Base-by-base conservation (phyloP, 1,139 yeast genomes). In the Groenewaldozyma auringiensis region DNA sequence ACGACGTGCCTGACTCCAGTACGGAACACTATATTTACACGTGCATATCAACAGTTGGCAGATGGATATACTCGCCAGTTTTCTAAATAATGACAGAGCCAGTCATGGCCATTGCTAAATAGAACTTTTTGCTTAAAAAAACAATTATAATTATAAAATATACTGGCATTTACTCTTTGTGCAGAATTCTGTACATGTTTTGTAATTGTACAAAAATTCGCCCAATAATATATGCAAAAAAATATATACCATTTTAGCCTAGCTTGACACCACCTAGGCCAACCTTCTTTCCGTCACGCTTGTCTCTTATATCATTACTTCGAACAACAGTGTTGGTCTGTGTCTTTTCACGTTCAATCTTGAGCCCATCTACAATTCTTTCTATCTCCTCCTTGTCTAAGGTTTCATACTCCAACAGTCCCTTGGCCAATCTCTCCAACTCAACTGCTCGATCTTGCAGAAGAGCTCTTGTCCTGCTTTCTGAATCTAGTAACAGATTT, bases 321-420 rank as follows among this genome's bases (percentile, higher is more conserved):
- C 83, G 84, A 42, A 89, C 83, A 21, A 89, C 83, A 4, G 88
- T 84, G 60, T 88, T 88, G 37, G 92, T 76, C 29, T 81, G 70
- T 13, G 75, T 76, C 64, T 79, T 83, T 41, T 77, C 75, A 65
- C 83, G 83, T 55, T 73, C 75, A 43, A 89, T 71, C 40, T 75
- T 63, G 60, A 84, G 88, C 31, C 98, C 98, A 50, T 72, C 73
- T 37, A 87, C 88, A 44, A 92, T 77, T 59, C 78, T 79, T 60
- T 84, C 94, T 74, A 92, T 92, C 64, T 94, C 98, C 31, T 83
- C 94, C 54, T 83, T 83, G 41, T 85, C 92, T 56, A 94, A 74
- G 0, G 98, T 94, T 69, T 94, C 99, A 66, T 88, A 94, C 66
- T 92, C 96, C 54, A 94, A 74, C 53, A 94, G 75, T 2, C 96